Evolutionary conservation across 306 rosid genomes (phyloP).

Genomic region (Castanea mollissima): DNA sequence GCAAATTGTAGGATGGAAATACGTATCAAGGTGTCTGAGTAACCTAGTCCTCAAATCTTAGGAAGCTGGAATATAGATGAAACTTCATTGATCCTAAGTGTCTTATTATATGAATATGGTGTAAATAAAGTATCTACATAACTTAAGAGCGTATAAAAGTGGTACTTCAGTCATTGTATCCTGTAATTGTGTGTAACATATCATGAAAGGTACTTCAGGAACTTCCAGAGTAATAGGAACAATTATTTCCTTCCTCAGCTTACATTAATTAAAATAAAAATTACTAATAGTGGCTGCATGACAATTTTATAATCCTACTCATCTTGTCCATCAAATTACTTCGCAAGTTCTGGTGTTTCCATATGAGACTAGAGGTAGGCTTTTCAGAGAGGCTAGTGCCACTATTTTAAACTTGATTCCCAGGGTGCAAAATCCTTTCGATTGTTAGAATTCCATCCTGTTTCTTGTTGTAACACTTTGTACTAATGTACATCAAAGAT

Average conservation of each 20-base stretch:
- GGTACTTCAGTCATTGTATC: not conserved
- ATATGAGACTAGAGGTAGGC: not conserved
- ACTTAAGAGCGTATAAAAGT: not conserved
- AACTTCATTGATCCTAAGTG: not conserved
- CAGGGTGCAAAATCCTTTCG: no score
- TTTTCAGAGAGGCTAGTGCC: no score
- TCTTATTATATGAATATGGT: not conserved
- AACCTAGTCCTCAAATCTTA: no score
- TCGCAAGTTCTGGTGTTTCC: not conserved
- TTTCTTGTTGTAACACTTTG: no score
- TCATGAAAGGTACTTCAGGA: not conserved
- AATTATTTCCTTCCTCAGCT: not conserved
- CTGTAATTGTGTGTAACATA: not conserved
- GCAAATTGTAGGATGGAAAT: no score
- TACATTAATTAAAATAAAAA: not conserved
- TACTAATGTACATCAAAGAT: no score
- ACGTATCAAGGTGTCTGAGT: no score
- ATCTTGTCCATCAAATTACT: not conserved
- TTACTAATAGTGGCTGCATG: not conserved
- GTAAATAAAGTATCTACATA: not conserved
- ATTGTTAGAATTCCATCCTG: no score
- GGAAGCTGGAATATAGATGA: no score
- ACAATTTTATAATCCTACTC: not conserved
- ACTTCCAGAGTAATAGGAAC: not conserved
- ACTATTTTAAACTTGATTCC: no score